phyloP scores from a whole-genome alignment of 306 rosid genomes.

The Carpinus fangiana region DNA sequence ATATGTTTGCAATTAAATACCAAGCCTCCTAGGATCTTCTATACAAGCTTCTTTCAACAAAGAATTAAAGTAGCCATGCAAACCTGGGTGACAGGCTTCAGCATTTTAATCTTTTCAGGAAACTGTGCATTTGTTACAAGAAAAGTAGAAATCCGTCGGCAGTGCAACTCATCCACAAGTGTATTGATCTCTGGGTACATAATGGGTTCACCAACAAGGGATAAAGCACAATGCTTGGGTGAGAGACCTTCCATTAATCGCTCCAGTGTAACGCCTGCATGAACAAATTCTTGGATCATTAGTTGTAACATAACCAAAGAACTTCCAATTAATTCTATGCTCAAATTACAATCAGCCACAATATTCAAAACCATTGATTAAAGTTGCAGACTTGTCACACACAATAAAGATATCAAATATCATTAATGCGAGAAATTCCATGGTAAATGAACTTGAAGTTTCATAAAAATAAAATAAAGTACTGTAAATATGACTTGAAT shows the following conservation, averaged over 20 bases:
- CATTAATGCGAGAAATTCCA: not conserved
- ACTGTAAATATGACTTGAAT: not conserved
- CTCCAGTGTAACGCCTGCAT: slow-evolving; percentile 84
- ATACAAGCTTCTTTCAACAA: slow-evolving; percentile 1
- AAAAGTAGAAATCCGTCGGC: slow-evolving; percentile 82
- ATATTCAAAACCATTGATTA: not conserved
- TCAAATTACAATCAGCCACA: not conserved
- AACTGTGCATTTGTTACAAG: slow-evolving; percentile 97
- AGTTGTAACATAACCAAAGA: not conserved
- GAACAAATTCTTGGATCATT: slow-evolving; percentile 26
- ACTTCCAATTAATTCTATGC: not conserved
- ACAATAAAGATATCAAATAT: not conserved
- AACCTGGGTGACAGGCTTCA: slow-evolving; percentile 92
- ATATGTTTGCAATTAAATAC: slow-evolving; percentile 6
- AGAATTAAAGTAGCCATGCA: slow-evolving; percentile 1
- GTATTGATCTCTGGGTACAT: slow-evolving; percentile 96
- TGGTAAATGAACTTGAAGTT: not conserved
- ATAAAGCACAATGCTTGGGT: slow-evolving; percentile 95
- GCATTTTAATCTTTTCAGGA: slow-evolving; percentile 76
- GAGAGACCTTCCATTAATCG: slow-evolving; percentile 83
- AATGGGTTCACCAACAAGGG: slow-evolving; percentile 98
- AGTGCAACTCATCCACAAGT: slow-evolving; percentile 87
- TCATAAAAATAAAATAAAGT: not conserved
- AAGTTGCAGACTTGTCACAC: not conserved
- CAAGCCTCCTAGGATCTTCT: slow-evolving; percentile 15